Evolutionary conservation across 1,139 yeast genomes (phyloP), one percentile per base, ranked within the genome.

Genomic region (Kurtzmaniella quercitrusa): DNA sequence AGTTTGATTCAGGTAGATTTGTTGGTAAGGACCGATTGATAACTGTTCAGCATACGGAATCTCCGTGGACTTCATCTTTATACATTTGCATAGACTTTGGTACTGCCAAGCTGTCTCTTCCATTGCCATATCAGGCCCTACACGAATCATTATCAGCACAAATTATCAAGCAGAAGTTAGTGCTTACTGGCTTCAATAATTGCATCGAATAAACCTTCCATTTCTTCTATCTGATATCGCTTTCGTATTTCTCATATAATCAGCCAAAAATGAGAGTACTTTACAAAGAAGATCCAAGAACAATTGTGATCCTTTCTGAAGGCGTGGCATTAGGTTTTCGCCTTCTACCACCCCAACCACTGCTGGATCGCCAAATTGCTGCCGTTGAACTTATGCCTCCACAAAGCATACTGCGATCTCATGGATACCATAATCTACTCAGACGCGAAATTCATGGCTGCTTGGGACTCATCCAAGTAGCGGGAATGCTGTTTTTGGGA

Each of bases 391-490:
- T 80, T 39, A 61, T 70, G 3, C 62, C 74, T 15, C 74, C 71
- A 46, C 57, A 61, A 1, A 61, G 64, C 17, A 62, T 76, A 48
- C 58, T 68, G 19, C 53, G 60, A 40, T 71, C 65, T 40, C 61
- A 64, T 14, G 73, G 73, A 2, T 84, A 68, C 57, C 72, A 68
- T 47, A 56, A 63, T 21, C 65, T 89, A 28, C 64, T 84, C 15
- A 69, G 71, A 22, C 71, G 78, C 17, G 84, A 84, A 20, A 74
- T 87, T 16, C 73, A 69, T 52, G 98, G 99, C 1, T 88, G 94
- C 54, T 64, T 93, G 18, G 99, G 99, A 0, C 66, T 94, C 39
- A 84, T 91, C 34, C 79, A 79, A 47, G 73, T 88, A 32, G 82
- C 77, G 16, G 68, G 70, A 9, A 84, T 86, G 46, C 77, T 82